These are phyloP conservation scores for Elongisporangium anandrum DNA, from an alignment of 352 stramenopile species.

Conservation along the genomic window DNA sequence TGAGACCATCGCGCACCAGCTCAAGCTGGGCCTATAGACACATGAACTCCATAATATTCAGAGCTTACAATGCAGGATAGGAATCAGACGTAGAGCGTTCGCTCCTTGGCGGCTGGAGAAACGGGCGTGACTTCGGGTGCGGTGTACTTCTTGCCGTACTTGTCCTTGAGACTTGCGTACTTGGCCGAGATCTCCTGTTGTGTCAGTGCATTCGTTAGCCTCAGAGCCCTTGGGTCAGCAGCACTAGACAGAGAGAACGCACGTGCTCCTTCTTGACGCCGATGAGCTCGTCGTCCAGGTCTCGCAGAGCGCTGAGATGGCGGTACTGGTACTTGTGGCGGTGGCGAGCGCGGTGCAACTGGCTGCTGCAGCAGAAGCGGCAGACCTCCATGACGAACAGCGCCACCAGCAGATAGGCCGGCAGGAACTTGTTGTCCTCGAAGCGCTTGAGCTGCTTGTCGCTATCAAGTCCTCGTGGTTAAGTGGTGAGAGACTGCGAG, in stretches of 20 bases:
- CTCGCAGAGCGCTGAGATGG: constrained; percentile 46
- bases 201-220: neutral
- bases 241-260: constrained; percentile 4
- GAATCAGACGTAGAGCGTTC: constrained; percentile 37
- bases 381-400: constrained; percentile 68
- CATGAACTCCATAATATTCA: constrained; percentile 1
- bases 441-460: constrained; percentile 51
- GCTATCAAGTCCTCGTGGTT: constrained; percentile 16
- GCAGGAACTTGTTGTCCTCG: constrained; percentile 64
- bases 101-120: constrained; percentile 7
- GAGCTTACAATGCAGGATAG: neutral
- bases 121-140: constrained; percentile 28
- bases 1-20: constrained; percentile 31
- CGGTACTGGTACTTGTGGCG: constrained; percentile 56
- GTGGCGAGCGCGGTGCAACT: constrained; percentile 35
- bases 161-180: constrained; percentile 66
- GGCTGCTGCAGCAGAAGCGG: constrained; percentile 66
- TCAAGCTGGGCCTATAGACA: constrained; percentile 31
- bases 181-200: constrained; percentile 65
- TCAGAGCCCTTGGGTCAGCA: neutral
- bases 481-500: no score
- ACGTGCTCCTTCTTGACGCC: constrained; percentile 68
- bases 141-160: constrained; percentile 76
- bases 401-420: constrained; percentile 52
- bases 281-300: constrained; percentile 70